Conservation (phyloP, 768 basidiomycete species). For the Leccinum pellstonianum region DNA sequence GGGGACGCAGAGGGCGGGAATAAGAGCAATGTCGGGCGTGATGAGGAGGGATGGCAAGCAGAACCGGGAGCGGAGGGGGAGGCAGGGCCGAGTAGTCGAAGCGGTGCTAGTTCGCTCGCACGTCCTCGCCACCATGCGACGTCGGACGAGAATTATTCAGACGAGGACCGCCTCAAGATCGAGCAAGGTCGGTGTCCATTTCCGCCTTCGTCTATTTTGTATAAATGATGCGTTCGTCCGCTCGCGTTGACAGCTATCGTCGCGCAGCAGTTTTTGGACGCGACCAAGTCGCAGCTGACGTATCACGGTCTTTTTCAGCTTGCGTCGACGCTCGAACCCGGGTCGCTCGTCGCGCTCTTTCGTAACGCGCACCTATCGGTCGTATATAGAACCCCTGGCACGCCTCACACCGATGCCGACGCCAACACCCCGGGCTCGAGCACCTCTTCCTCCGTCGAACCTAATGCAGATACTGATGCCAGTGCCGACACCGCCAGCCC, state of each 20-base stretch:
- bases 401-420: neutral
- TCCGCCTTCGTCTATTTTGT: neutral
- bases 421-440: too few species aligned
- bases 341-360: conserved; percentile 82
- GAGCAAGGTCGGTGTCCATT: conserved; percentile 52
- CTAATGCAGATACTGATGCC: neutral
- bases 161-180: conserved; percentile 60
- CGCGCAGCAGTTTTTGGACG: conserved; percentile 66
- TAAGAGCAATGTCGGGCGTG: neutral
- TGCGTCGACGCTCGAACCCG: conserved; percentile 45
- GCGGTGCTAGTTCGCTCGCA: conserved; percentile 6
- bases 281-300: conserved; percentile 78
- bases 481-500: neutral
- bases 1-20: neutral
- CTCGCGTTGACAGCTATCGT: conserved; percentile 49
- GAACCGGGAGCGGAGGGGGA: neutral
- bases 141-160: conserved; percentile 37
- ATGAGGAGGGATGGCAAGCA: neutral
- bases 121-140: neutral
- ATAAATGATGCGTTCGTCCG: neutral
- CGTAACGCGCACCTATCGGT: conserved; percentile 89
- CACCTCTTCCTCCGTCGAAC: too few species aligned
- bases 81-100: conserved; percentile 16
- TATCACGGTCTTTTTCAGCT: conserved; percentile 86
- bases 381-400: conserved; percentile 58